Evolutionary conservation across 495 filamentous ascomycete genomes (phyloP), one percentile per base, ranked within the genome.

Genomic region (Talaromyces wortmannii): DNA sequence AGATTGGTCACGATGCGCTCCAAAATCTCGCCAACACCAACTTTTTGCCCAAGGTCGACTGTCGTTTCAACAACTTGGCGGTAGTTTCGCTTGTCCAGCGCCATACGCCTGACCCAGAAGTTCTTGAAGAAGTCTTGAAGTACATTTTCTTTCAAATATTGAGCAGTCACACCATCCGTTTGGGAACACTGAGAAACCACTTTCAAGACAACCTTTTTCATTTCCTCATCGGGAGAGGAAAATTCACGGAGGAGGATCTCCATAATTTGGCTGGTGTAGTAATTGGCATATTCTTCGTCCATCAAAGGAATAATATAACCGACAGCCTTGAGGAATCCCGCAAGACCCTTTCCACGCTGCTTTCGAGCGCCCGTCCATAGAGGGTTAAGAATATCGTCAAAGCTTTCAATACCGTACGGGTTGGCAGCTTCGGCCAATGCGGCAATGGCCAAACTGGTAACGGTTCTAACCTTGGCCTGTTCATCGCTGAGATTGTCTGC

Each of bases 201-300:
- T 71, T 97, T 97, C 40, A 97, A 72, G 10, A 97, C 94, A 2
- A 97, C 92, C 74, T 97, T 97, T 76, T 99, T 99, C 95, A 99
- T 99, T 70, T 99, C 95, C 67, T 99, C 95, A 59, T 99, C 95
- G 0, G 92, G 94, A 2, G 91, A 96, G 10, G 90, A 86, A 61
- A 97, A 97, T 67, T 99, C 95, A 58, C 95, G 86, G 30, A 97
- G 80, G 23, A 99, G 78, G 65, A 97, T 97, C 66, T 97, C 92
- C 95, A 97, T 97, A 64, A 99, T 96, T 67, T 97, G 92, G 57
- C 84, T 89, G 40, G 92, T 97, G 60, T 97, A 99, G 77, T 99
- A 99, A 63, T 97, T 97, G 68, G 92, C 90, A 69, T 96, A 97
- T 66, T 99, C 95, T 67, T 97, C 94, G 73, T 99, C 95, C 95